Conservation (phyloP, 371 early-diverging fungal species). For the Apophysomyces ossiformis region DNA sequence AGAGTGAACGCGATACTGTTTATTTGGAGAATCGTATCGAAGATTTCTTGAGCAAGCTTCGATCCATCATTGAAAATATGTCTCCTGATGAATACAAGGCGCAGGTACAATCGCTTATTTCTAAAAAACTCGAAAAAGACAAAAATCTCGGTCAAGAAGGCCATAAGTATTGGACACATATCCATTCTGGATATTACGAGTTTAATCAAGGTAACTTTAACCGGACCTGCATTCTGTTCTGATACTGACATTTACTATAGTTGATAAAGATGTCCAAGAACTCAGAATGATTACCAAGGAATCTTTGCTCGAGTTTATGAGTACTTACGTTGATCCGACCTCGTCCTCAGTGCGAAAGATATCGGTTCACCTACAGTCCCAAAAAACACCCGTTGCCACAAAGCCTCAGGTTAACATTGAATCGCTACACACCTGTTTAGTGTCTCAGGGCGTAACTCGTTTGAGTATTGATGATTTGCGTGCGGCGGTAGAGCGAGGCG, state of each 20-base stretch:
- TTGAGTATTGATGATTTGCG: slow-evolving; percentile 47
- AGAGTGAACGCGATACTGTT: slow-evolving; percentile 85
- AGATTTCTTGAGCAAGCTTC: slow-evolving; percentile 67
- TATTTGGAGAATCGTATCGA: slow-evolving; percentile 85
- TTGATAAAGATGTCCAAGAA: slow-evolving; percentile 61
- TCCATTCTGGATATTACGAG: slow-evolving; percentile 82
- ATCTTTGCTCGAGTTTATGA: slow-evolving; percentile 65
- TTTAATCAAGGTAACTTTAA: slow-evolving; percentile 67
- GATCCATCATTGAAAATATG: slow-evolving; percentile 65
- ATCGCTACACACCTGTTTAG: slow-evolving; percentile 39
- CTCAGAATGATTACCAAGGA: slow-evolving; percentile 53
- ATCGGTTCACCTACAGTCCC: slow-evolving; percentile 71
- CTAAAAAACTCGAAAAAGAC: slow-evolving; percentile 80
- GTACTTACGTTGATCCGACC: slow-evolving; percentile 57
- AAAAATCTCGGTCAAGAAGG: slow-evolving; percentile 86
- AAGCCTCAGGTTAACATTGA: slow-evolving; percentile 55
- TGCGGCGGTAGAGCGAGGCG: slow-evolving; percentile 50
- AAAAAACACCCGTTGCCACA: slow-evolving; percentile 41
- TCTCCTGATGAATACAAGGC: slow-evolving; percentile 73
- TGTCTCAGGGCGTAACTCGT: slow-evolving; percentile 33
- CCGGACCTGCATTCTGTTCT: neutral
- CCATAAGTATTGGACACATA: slow-evolving; percentile 78
- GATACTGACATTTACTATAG: slow-evolving; percentile 22
- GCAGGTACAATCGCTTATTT: slow-evolving; percentile 74
- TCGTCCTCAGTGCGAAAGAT: slow-evolving; percentile 64